Conservation (phyloP, 2,329 filamentous ascomycete genomes). For the Beauveria scarabaeidicola region DNA sequence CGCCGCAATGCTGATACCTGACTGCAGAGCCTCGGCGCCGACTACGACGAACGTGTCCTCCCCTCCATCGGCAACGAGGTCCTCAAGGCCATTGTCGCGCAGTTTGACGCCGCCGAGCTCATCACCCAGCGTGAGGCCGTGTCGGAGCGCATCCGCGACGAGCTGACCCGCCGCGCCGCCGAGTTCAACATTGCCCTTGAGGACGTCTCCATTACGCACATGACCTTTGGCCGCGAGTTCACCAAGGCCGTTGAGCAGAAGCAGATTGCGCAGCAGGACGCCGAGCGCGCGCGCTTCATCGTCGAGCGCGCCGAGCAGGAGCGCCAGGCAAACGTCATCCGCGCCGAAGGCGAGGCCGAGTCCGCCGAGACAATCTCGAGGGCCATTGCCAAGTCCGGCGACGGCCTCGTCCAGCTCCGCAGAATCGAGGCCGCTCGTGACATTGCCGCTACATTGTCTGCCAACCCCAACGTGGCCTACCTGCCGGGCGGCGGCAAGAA, state of each 20-base stretch:
- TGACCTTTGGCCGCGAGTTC: slow-evolving; percentile 99
- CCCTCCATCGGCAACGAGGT: slow-evolving; percentile 99
- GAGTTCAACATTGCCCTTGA: slow-evolving; percentile 99
- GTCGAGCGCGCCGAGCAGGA: slow-evolving; percentile 99
- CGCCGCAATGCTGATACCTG: slow-evolving; percentile 8
- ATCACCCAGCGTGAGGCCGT: slow-evolving; percentile 99
- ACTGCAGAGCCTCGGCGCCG: slow-evolving; percentile 79
- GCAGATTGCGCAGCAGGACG: slow-evolving; percentile 99
- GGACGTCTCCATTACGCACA: slow-evolving; percentile 98
- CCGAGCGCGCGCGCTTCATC: slow-evolving; percentile 93
- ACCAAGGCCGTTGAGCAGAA: slow-evolving; percentile 99
- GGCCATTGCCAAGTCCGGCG: slow-evolving; percentile 86
- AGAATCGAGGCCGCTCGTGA: slow-evolving; percentile 96
- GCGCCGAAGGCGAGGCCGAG: slow-evolving; percentile 96
- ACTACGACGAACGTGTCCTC: slow-evolving; percentile 97
- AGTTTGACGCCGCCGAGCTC: slow-evolving; percentile 96
- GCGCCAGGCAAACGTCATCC: slow-evolving; percentile 95
- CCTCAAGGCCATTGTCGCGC: slow-evolving; percentile 94
- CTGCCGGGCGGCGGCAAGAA: slow-evolving; percentile 71
- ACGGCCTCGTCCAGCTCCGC: slow-evolving; percentile 90
- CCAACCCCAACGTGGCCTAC: slow-evolving; percentile 94
- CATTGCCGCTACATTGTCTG: slow-evolving; percentile 81
- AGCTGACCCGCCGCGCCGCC: slow-evolving; percentile 82
- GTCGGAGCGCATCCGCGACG: slow-evolving; percentile 83
- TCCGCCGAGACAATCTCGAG: slow-evolving; percentile 90